These are phyloP conservation scores for Plenodomus tracheiphilus DNA, from an alignment of 2,329 filamentous ascomycete species.

Conservation along the genomic window DNA sequence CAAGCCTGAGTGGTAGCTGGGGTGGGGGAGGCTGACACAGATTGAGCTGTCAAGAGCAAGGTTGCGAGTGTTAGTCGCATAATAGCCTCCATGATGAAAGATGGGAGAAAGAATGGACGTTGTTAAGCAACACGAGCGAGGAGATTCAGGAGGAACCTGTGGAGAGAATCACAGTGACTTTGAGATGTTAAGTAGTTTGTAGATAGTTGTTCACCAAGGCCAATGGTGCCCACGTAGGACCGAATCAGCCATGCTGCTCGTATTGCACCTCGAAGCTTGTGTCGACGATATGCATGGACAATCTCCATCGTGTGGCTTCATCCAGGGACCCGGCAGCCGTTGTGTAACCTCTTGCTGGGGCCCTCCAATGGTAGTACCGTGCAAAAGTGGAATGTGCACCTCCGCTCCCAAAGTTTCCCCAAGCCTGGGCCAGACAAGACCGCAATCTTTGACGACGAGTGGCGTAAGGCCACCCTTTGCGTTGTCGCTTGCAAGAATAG, in stretches of 20 bases:
- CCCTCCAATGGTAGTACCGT: neutral
- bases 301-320: neutral
- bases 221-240: neutral
- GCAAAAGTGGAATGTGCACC: neutral
- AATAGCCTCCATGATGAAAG: conserved; percentile 7
- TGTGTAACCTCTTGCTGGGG: neutral
- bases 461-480: neutral
- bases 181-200: neutral
- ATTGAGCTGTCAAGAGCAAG: conserved; percentile 10
- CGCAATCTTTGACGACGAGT: neutral
- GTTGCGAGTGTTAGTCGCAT: conserved; percentile 2
- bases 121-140: neutral
- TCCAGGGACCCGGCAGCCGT: neutral
- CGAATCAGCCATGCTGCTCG: neutral
- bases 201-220: neutral
- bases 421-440: neutral
- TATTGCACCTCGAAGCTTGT: neutral
- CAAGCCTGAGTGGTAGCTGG: conserved; percentile 22
- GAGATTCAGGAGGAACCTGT: neutral
- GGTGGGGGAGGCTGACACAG: conserved; percentile 13
- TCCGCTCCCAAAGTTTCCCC: neutral
- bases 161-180: neutral
- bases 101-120: neutral
- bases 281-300: neutral
- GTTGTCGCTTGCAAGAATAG: neutral